Conservation (phyloP, 768 basidiomycete species). For the Kwoniella bestiolae region DNA sequence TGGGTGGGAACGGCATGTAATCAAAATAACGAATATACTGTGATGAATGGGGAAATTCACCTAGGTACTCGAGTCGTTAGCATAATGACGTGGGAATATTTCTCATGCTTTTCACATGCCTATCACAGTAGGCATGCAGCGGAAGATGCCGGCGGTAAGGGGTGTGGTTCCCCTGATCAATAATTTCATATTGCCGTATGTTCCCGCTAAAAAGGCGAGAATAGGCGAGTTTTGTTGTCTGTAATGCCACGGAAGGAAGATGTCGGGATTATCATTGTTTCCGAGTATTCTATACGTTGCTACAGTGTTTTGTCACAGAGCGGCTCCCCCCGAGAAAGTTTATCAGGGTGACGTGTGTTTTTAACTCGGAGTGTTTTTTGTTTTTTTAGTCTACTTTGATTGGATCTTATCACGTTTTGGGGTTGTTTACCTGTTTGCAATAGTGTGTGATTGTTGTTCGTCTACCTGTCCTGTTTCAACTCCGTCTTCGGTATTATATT, state of each 20-base stretch:
- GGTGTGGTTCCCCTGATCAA: not conserved
- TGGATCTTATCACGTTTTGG: not conserved
- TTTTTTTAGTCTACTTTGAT: not conserved
- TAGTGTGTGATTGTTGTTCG: too few species aligned
- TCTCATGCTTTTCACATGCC: not conserved
- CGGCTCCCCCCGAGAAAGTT: too few species aligned
- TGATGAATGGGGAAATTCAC: not conserved
- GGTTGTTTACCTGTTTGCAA: not conserved
- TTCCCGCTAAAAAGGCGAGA: not conserved
- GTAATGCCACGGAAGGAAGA: too few species aligned
- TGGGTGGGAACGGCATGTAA: not conserved
- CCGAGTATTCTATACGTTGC: too few species aligned
- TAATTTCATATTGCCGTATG: not conserved
- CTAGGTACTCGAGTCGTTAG: not conserved
- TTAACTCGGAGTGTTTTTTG: not conserved
- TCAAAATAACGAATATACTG: not conserved
- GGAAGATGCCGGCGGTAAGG: conserved; percentile 1
- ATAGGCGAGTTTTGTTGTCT: too few species aligned
- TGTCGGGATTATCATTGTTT: too few species aligned
- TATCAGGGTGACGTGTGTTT: too few species aligned
- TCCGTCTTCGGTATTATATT: not conserved
- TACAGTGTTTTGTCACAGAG: too few species aligned
- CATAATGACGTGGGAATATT: too few species aligned
- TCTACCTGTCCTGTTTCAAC: not conserved
- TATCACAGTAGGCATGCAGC: too few species aligned